Evolutionary conservation across 352 stramenopile species (phyloP).

Genomic region (Pythium dissimile): DNA sequence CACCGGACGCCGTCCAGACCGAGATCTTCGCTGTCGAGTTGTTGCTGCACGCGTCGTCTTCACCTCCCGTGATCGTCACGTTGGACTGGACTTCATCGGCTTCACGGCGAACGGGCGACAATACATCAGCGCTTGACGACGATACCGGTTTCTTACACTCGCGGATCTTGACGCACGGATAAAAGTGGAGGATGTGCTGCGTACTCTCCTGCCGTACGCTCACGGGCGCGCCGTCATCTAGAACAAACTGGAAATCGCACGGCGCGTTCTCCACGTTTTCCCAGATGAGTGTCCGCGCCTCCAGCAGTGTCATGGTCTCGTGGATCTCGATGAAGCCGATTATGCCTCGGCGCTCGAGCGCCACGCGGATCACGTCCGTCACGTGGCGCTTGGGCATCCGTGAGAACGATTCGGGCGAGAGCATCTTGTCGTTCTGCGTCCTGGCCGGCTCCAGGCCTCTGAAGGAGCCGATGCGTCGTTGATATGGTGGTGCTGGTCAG

Average conservation of each 20-base stretch:
- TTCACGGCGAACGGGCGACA: too few species aligned
- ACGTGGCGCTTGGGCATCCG: slow-evolving; percentile 41
- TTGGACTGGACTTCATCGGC: too few species aligned
- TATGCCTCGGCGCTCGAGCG: slow-evolving; percentile 55
- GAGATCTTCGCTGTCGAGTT: slow-evolving; percentile 42
- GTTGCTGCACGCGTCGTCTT: too few species aligned
- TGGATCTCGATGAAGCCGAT: slow-evolving; percentile 77
- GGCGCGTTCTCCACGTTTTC: slow-evolving; percentile 70
- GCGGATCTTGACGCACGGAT: slow-evolving; percentile 71
- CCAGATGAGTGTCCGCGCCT: slow-evolving; percentile 55
- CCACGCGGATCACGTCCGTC: slow-evolving; percentile 58
- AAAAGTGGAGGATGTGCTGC: slow-evolving; percentile 58
- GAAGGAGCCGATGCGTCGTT: too few species aligned
- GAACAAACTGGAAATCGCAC: slow-evolving; percentile 63
- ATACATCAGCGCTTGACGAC: too few species aligned
- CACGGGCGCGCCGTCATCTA: slow-evolving; percentile 60
- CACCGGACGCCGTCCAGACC: slow-evolving; percentile 40
- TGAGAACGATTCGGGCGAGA: slow-evolving; percentile 46
- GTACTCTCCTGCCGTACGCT: slow-evolving; percentile 55
- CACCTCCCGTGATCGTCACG: too few species aligned
- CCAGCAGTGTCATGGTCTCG: slow-evolving; percentile 55
- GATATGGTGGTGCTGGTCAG: too few species aligned
- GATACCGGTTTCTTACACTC: slow-evolving; percentile 22
- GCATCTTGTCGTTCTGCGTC: slow-evolving; percentile 39
- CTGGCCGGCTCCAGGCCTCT: too few species aligned